Evolutionary conservation across 1,284 basidiomycete genomes (phyloP).

Genomic region (Moesziomyces antarcticus): DNA sequence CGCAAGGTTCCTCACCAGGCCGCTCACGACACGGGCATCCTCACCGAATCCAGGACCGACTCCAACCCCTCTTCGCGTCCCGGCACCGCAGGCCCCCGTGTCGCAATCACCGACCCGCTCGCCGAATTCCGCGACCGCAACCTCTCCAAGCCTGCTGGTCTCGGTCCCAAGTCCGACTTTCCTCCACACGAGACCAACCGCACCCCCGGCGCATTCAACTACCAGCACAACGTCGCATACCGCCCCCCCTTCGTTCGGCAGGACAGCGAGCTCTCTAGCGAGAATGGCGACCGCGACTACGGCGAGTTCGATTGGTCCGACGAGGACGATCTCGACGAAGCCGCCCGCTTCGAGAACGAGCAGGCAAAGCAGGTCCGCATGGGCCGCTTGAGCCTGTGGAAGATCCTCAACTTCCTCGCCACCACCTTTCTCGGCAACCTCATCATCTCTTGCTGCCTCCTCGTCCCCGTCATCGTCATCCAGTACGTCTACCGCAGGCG

Average conservation of each 20-base stretch:
- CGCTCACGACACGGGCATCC: constrained; percentile 14
- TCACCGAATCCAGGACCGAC: constrained; percentile 6
- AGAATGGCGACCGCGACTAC: constrained; percentile 46
- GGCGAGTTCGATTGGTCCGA: constrained; percentile 65
- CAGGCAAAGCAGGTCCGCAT: constrained; percentile 49
- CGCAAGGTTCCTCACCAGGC: constrained; percentile 12
- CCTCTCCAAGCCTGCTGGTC: constrained; percentile 49
- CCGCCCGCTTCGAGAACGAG: constrained; percentile 48
- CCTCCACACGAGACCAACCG: constrained; percentile 47
- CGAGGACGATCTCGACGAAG: constrained; percentile 59
- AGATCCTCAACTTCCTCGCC: constrained; percentile 52
- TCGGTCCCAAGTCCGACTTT: constrained; percentile 55
- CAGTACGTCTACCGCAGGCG: constrained; percentile 56
- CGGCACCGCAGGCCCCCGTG: constrained; percentile 42
- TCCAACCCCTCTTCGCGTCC: constrained; percentile 28
- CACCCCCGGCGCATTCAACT: constrained; percentile 36
- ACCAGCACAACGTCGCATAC: constrained; percentile 20
- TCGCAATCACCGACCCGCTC: constrained; percentile 59
- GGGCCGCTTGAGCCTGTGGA: constrained; percentile 52
- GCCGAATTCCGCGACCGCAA: constrained; percentile 56
- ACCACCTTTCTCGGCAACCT: constrained; percentile 63
- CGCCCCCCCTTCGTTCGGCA: constrained; percentile 40
- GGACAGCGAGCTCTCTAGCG: constrained; percentile 53
- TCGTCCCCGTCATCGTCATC: constrained; percentile 60
- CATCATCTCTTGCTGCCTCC: constrained; percentile 51